Evolutionary conservation across 306 rosid genomes (phyloP).

Genomic region (Castanea mollissima): DNA sequence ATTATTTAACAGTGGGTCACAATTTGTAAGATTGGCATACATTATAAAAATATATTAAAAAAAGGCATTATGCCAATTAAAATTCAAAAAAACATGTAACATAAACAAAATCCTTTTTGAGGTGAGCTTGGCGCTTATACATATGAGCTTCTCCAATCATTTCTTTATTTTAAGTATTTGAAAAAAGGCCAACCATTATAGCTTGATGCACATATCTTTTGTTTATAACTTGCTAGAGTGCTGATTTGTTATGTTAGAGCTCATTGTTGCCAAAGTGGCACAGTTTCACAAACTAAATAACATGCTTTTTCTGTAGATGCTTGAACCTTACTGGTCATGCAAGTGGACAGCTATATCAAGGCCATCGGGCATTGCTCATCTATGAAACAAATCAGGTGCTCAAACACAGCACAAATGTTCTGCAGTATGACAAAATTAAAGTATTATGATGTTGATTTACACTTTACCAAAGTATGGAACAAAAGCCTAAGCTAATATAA

Average conservation of each 20-base stretch:
- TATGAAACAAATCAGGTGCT: not conserved
- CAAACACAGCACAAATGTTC: not conserved
- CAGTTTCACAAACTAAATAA: not conserved
- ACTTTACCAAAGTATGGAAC: not conserved
- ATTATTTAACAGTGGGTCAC: no score
- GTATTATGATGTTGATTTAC: not conserved
- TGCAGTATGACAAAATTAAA: not conserved
- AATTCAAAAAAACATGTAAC: not conserved
- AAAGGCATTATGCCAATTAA: not conserved
- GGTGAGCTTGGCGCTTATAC: not conserved
- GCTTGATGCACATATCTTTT: not conserved
- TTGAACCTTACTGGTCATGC: not conserved
- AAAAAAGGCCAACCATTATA: not conserved
- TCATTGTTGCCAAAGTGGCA: not conserved
- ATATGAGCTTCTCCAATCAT: not conserved
- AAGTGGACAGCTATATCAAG: not conserved
- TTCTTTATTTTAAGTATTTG: not conserved
- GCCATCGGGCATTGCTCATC: not conserved
- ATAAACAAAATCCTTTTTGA: not conserved
- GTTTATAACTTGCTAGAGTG: not conserved
- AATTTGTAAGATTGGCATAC: no score
- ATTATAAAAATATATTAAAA: not conserved
- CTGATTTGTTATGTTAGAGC: not conserved
- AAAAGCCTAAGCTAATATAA: not conserved
- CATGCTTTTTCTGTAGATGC: not conserved